Percentiles rank a stretch among this genome's conserved stretches.
Evolutionary conservation across 192 early-diverging fungal species (phyloP).

Genomic region (Coemansia guatemalensis): DNA sequence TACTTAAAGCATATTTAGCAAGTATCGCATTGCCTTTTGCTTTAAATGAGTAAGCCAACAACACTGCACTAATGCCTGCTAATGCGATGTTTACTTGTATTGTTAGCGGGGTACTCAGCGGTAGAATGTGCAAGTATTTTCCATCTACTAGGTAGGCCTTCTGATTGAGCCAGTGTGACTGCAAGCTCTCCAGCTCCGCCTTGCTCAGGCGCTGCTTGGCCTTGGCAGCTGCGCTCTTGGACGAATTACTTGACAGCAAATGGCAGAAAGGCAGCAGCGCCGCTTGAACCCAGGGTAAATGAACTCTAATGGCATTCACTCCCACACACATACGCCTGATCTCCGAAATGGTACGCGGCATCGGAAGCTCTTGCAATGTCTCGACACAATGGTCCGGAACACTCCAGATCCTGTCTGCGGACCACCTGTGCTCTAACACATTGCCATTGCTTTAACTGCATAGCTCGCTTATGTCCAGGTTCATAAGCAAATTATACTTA

Average conservation of each 20-base stretch:
- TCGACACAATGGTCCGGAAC: constrained; percentile 20
- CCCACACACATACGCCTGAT: constrained; percentile 14
- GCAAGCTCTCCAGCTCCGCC: background rate
- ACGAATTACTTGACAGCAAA: too few relatives aligned
- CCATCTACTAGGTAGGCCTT: background rate
- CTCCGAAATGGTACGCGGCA: constrained; percentile 4
- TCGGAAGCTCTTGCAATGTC: constrained; percentile 10
- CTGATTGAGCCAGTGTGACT: background rate
- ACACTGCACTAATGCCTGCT: background rate
- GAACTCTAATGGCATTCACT: too few relatives aligned
- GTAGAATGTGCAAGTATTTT: constrained; percentile 11
- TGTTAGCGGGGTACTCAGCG: constrained; percentile 5
- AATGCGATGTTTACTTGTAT: constrained; percentile 7
- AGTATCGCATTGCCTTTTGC: background rate
- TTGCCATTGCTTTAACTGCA: background rate
- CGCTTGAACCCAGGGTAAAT: constrained; percentile 15
- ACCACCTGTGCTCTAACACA: background rate
- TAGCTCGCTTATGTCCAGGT: constrained; percentile 3
- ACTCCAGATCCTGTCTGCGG: background rate
- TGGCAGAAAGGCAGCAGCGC: constrained; percentile 17
- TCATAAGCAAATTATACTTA: constrained; percentile 11
- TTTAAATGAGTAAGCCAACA: background rate
- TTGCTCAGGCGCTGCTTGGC: constrained; percentile 1
- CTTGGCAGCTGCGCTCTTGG: too few relatives aligned
- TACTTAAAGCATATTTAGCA: constrained; percentile 20